These are phyloP conservation scores for Babesia ovis DNA, from an alignment of 169 alveolate genomes.

Conservation along the genomic window DNA sequence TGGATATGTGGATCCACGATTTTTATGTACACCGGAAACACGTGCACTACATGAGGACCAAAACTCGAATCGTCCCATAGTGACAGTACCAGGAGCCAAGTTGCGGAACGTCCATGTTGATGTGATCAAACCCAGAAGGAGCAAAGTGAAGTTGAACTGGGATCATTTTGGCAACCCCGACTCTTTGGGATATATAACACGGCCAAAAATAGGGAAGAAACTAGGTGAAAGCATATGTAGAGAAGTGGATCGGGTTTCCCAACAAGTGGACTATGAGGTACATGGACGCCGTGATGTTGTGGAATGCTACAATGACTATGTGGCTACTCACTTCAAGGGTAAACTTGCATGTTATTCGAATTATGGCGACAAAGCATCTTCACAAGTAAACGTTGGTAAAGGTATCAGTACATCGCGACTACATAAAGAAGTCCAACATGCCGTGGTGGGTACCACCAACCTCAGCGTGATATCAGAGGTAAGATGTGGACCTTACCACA, in stretches of 20 bases:
- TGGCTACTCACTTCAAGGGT: constrained; percentile 15
- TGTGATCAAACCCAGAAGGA: background rate
- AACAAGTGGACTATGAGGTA: constrained; percentile 2
- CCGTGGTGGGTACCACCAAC: background rate
- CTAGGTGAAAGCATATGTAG: background rate
- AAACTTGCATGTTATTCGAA: constrained; percentile 4
- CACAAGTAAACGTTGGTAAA: background rate
- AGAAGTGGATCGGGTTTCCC: constrained; percentile 21
- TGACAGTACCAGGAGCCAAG: background rate
- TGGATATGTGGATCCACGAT: constrained; percentile 23
- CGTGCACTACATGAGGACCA: background rate
- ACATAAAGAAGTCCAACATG: constrained; percentile 33
- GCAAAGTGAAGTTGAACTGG: constrained; percentile 39
- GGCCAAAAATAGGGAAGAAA: background rate
- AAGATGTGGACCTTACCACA: constrained; percentile 26
- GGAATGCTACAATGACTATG: constrained; percentile 18
- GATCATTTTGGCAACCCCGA: constrained; percentile 16
- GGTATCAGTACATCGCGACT: constrained; percentile 14
- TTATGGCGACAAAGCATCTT: background rate
- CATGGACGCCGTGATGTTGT: constrained; percentile 17
- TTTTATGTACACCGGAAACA: constrained; percentile 21
- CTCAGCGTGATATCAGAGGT: constrained; percentile 1
- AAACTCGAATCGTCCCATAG: too few species aligned
- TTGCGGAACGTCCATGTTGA: constrained; percentile 6
- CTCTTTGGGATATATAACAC: background rate